phyloP scores from a whole-genome alignment of 345 rosid genomes.

The Anacardium occidentale region DNA sequence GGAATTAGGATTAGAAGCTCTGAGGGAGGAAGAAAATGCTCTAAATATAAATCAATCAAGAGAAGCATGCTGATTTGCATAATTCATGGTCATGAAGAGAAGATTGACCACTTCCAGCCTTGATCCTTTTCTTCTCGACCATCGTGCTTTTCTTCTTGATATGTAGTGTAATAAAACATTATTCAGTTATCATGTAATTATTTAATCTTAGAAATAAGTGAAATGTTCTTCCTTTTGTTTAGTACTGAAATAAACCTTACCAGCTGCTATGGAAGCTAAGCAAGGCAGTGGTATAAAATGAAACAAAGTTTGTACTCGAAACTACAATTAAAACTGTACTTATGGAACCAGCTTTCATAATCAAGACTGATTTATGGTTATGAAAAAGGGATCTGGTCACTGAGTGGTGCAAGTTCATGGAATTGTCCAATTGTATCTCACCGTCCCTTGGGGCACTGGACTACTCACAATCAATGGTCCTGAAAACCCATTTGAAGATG shows the following conservation, averaged over 20 bases:
- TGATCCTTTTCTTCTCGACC: background rate
- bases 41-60: conserved; percentile 21
- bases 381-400: background rate
- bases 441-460: conserved; percentile 21
- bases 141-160: no score
- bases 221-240: no score
- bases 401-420: background rate
- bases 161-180: no score
- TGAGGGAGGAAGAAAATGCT: conserved; percentile 15
- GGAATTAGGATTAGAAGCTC: conserved; percentile 26
- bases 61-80: conserved; percentile 3
- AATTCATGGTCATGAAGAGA: no score
- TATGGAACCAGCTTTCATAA: background rate
- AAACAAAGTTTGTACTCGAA: background rate
- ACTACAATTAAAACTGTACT: background rate
- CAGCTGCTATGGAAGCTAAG: no score
- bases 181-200: no score
- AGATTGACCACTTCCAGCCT: background rate
- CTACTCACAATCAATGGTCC: conserved; percentile 39
- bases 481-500: conserved; percentile 25
- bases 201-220: no score
- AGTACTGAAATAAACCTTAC: no score
- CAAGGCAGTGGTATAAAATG: background rate
- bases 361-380: background rate
- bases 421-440: conserved; percentile 24